A percentile compares a stretch with the other conserved stretches of the same genome.
Evolutionary conservation across 2,329 filamentous ascomycete genomes (phyloP).

Genomic region (Aureobasidium sp.): DNA sequence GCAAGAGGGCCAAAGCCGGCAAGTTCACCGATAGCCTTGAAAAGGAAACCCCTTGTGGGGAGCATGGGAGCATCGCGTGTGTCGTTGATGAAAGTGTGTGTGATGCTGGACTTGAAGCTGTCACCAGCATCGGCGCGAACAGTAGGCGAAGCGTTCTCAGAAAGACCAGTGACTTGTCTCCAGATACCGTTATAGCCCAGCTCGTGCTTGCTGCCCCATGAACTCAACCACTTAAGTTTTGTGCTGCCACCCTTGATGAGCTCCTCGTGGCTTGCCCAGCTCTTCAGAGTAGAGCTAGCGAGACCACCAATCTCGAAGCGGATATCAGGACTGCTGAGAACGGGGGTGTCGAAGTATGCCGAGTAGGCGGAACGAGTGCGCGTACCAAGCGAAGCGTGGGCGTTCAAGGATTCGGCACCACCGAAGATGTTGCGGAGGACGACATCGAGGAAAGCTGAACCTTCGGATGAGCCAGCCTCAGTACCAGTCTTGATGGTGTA

Average conservation of each 20-base stretch:
- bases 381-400: slow-evolving; percentile 83
- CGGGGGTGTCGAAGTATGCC: slow-evolving; percentile 71
- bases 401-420: slow-evolving; percentile 78
- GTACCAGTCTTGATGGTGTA: slow-evolving; percentile 90
- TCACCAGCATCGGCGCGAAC: slow-evolving; percentile 83
- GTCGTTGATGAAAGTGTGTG: slow-evolving; percentile 73
- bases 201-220: slow-evolving; percentile 57
- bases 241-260: slow-evolving; percentile 67
- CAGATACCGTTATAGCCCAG: slow-evolving; percentile 73
- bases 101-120: slow-evolving; percentile 78
- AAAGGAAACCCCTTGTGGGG: slow-evolving; percentile 70
- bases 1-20: slow-evolving; percentile 75
- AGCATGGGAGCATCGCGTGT: slow-evolving; percentile 76
- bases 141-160: slow-evolving; percentile 66
- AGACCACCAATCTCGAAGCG: slow-evolving; percentile 71
- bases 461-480: slow-evolving; percentile 87
- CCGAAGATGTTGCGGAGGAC: slow-evolving; percentile 89
- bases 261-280: slow-evolving; percentile 92
- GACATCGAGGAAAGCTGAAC: slow-evolving; percentile 82
- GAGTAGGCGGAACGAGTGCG: slow-evolving; percentile 88
- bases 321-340: slow-evolving; percentile 76
- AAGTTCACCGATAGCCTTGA: slow-evolving; percentile 72
- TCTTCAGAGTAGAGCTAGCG: slow-evolving; percentile 76
- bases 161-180: slow-evolving; percentile 79
- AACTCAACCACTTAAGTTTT: slow-evolving; percentile 66